Base-by-base conservation (phyloP, 169 alveolate species). In the Eimeria sp. region DNA sequence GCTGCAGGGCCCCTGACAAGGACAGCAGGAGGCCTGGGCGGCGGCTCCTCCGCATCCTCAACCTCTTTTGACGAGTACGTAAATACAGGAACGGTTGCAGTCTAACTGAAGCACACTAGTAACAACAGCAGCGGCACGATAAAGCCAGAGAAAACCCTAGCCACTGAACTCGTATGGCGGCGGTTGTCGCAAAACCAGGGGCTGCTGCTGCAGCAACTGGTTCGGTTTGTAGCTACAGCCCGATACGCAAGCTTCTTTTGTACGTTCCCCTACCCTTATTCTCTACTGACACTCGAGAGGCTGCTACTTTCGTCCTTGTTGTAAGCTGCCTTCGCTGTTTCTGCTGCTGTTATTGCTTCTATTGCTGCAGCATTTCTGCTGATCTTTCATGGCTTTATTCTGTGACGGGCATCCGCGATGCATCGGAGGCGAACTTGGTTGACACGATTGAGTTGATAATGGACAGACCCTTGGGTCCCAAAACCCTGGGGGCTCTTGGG, bases 321-420 rank as follows among this genome's bases (percentile, higher is more conserved):
- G 4, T 43, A 43, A 33, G 80, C 52, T 71, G 80, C 9, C 37
- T 71, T 37, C 52, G 54, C 4, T 71, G 49, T 6, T 33, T 33
- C 54, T 27, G 74, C 37, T 72, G 82, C 46, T n/a, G 82, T 4
- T 71, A 14, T 20, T 83, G 74, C 23, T 83, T 56, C 30, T 83
- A 10, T 10, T n/a, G 54, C 54, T 83, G 74, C 72, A 83, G 90
- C 8, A 23, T 27, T 11, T 83, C 90, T 33, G 49, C 72, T 40
- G 93, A 85, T 40, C 62, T 60, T 23, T 43, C 93, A 4, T 64
- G 93, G 93, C 52, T 85, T 4, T 85, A 60, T 40, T 71, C 68
- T 37, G 93, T 64, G 20, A 60, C 93, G 71, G 93, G 93, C 9
- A 85, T 85, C 68, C 77, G 93, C 13, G 93, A 85, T 60, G 54